Evolutionary conservation across 1,284 basidiomycete species (phyloP), one percentile per base, ranked within the genome.

Genomic region (Melampsora medusae): DNA sequence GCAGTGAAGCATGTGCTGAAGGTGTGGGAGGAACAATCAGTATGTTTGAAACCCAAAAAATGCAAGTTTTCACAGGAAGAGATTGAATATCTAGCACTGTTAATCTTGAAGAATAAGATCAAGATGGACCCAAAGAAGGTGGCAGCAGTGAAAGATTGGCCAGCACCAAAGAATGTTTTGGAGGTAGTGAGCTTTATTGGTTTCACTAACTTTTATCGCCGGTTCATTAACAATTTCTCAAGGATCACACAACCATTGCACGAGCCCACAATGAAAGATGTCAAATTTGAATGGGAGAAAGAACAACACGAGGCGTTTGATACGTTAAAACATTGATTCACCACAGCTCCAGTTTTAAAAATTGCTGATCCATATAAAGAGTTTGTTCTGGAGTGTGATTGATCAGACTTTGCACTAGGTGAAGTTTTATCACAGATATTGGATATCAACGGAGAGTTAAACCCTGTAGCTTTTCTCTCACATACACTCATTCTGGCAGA

Each of bases 71-170:
- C 61, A 14, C 28, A 72, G 25, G 12, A 9, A 19, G 19, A 64
- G 22, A 60, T 72, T 2, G 14, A 64, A 2, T 72, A 61, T 16
- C 28, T 72, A 4, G 69, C 60, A 3, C 33, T 72, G 35, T 25
- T 64, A 5, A 49, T 72, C 22, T 50, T 60, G 22, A 22, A 25
- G 2, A n/a, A 31, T 9, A 31, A 59, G 7, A 6, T 72, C 1
- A 9, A 48, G 14, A 65, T 72, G 69, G 69, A 72, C 49, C 60
- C 42, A 6, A 31, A 25, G 4, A 72, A 72, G 46, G 42, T 72
- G 16, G 22, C 38, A 14, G 61, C 69, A 12, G 61, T 72, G 49
- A 14, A 16, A 4, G 19, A 65, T 22, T 73, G 70, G 70, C 60
- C 46, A 6, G 4, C 33, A 2, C 70, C 70, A 9, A 50, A n/a